Evolutionary conservation across 441 rosid genomes (phyloP).

Genomic region (Populus tomentosa): DNA sequence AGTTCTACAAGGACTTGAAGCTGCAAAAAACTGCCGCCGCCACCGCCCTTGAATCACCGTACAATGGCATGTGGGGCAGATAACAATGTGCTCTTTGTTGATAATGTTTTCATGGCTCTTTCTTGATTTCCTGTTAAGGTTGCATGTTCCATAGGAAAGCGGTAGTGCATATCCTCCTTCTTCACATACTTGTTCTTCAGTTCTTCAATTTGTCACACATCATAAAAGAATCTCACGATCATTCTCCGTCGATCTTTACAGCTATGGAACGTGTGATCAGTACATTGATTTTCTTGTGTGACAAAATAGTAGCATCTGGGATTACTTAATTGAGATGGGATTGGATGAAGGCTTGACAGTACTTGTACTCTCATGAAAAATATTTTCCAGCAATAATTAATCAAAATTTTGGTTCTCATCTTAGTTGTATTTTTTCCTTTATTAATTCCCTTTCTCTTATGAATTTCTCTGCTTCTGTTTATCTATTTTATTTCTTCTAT

Average conservation of each 20-base stretch:
- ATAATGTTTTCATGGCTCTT: background rate
- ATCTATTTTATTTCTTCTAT: background rate
- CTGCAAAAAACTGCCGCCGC: conserved; percentile 32
- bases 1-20: conserved; percentile 60
- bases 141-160: background rate
- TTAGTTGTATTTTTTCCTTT: background rate
- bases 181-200: no score
- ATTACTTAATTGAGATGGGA: background rate
- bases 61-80: conserved; percentile 29
- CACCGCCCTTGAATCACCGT: conserved; percentile 30
- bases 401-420: background rate
- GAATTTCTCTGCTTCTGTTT: background rate
- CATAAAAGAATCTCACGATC: background rate
- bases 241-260: background rate
- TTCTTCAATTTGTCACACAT: no score
- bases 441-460: background rate
- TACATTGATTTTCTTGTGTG: background rate
- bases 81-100: background rate
- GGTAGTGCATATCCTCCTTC: no score
- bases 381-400: background rate
- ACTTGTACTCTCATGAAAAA: background rate
- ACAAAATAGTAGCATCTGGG: background rate
- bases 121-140: background rate
- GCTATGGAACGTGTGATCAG: background rate
- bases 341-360: background rate